phyloP scores from a whole-genome alignment of 495 filamentous ascomycete genomes.

The Massariosphaeria phaeospora region DNA sequence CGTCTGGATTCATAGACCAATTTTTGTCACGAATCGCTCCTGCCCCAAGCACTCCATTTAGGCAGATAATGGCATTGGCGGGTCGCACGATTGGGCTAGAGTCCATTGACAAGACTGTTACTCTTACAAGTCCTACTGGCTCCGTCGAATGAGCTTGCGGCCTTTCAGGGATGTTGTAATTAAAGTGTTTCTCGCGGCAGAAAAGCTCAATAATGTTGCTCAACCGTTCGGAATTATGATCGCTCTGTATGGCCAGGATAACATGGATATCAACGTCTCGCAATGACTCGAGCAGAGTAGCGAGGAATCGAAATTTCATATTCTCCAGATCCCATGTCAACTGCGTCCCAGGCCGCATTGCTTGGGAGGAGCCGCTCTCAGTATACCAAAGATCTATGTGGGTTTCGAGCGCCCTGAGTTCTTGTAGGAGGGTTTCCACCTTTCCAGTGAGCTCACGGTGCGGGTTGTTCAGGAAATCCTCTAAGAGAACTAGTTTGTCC shows the following conservation, averaged over 20 bases:
- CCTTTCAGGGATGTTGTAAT: conserved; percentile 17
- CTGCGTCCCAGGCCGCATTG: background rate
- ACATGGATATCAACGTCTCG: conserved; percentile 18
- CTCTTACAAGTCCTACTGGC: conserved; percentile 3
- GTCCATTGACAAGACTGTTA: conserved; percentile 16
- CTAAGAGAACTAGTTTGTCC: background rate
- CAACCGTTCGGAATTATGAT: background rate
- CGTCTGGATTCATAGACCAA: conserved; percentile 10
- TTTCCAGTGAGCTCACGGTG: background rate
- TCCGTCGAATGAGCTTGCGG: conserved; percentile 1
- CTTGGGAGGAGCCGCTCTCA: background rate
- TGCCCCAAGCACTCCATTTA: conserved; percentile 10
- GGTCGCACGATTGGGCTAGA: conserved; percentile 8
- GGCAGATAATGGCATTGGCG: conserved; percentile 19
- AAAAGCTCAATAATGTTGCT: conserved; percentile 22
- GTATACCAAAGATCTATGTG: conserved; percentile 21
- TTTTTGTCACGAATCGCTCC: conserved; percentile 18
- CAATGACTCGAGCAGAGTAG: conserved; percentile 6
- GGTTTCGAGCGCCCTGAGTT: conserved; percentile 12
- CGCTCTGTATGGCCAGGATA: conserved; percentile 13
- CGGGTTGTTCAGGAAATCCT: too few relatives aligned
- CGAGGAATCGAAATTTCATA: conserved; percentile 27
- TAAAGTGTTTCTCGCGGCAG: conserved; percentile 11
- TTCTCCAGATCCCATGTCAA: conserved; percentile 10
- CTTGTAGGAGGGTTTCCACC: conserved; percentile 5